Percentiles rank a stretch among this genome's conserved stretches.
These are phyloP conservation scores for Phaeolepiota aurea DNA, from an alignment of 768 basidiomycete genomes.

Conservation along the genomic window DNA sequence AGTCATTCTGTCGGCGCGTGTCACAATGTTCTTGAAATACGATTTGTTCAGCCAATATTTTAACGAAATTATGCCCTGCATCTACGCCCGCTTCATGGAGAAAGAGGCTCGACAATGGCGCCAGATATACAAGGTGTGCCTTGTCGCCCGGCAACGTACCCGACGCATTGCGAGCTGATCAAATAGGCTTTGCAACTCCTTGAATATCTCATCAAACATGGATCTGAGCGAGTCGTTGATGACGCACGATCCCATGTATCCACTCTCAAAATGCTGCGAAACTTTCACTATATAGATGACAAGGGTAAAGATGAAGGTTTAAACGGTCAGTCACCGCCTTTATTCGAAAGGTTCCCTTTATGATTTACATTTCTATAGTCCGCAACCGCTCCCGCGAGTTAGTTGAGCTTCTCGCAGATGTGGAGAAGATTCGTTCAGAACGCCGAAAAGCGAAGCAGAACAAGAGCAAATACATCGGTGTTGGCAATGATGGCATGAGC, in stretches of 20 bases:
- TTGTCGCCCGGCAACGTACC: not conserved
- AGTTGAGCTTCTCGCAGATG: constrained; percentile 84
- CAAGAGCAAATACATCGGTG: constrained; percentile 82
- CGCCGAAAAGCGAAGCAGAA: constrained; percentile 90
- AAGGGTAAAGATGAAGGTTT: constrained; percentile 98
- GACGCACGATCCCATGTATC: constrained; percentile 92
- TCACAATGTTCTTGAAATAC: not conserved
- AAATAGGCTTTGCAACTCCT: constrained; percentile 80
- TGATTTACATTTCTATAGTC: constrained; percentile 43
- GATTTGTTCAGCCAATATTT: constrained; percentile 71
- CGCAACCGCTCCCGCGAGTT: constrained; percentile 91
- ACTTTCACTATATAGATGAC: constrained; percentile 97
- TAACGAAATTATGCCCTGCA: constrained; percentile 98
- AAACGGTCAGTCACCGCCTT: constrained; percentile 54
- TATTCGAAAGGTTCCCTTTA: not conserved
- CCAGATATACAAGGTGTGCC: constrained; percentile 89
- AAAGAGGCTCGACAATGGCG: constrained; percentile 98
- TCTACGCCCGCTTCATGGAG: constrained; percentile 93
- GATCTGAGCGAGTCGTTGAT: constrained; percentile 95
- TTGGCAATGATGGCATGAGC: constrained; percentile 72
- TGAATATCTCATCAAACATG: constrained; percentile 95
- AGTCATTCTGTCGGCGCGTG: constrained; percentile 20
- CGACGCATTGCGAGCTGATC: not conserved
- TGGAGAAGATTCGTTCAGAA: constrained; percentile 84
- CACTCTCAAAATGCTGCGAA: constrained; percentile 94